phyloP scores from a whole-genome alignment of 306 rosid genomes.

The Vigna mungo region DNA sequence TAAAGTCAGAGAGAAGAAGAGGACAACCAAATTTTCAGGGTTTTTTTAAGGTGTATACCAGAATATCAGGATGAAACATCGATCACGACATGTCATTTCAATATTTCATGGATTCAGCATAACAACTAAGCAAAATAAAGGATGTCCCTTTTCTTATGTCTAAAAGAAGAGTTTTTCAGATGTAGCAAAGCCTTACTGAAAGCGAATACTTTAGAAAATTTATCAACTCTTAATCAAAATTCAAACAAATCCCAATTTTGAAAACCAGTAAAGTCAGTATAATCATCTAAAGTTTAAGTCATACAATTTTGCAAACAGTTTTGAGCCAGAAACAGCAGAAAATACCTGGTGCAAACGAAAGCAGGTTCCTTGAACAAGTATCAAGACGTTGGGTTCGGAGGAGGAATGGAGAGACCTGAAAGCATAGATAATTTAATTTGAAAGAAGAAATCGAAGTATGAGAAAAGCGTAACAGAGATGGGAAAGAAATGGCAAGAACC shows the following conservation, averaged over 20 bases:
- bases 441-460: neutral
- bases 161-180: slow-evolving; percentile 43
- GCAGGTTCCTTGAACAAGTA: slow-evolving; percentile 72
- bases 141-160: slow-evolving; percentile 39
- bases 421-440: neutral
- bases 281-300: too few species aligned
- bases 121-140: slow-evolving; percentile 18
- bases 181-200: slow-evolving; percentile 13
- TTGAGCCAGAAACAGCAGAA: neutral
- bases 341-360: slow-evolving; percentile 87
- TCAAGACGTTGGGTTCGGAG: slow-evolving; percentile 59
- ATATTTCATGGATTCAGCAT: neutral
- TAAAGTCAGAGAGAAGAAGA: slow-evolving; percentile 30
- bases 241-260: slow-evolving; percentile 25
- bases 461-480: neutral
- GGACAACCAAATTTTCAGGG: neutral
- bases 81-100: slow-evolving; percentile 14
- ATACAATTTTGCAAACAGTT: neutral
- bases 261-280: neutral
- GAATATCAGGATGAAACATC: neutral
- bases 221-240: neutral
- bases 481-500: slow-evolving; percentile 58
- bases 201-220: slow-evolving; percentile 19
- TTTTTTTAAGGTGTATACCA: neutral
- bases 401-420: slow-evolving; percentile 63